These are phyloP conservation scores for Wilcoxina mikolae DNA, from an alignment of 495 filamentous ascomycete genomes.

Conservation along the genomic window DNA sequence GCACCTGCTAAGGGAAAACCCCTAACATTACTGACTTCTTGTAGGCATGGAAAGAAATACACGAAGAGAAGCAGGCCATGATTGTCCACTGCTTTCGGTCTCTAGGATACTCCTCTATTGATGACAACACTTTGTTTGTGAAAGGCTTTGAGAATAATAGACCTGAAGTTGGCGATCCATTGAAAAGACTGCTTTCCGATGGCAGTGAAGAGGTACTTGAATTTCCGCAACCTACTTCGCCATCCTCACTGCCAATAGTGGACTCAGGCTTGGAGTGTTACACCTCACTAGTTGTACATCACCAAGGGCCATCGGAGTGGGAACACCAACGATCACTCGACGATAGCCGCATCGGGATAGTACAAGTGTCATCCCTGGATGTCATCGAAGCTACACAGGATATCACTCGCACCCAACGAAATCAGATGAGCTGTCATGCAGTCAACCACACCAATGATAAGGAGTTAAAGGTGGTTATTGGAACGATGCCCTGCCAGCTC, in stretches of 20 bases:
- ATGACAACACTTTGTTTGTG: neutral
- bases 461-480: no score
- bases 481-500: no score
- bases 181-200: neutral
- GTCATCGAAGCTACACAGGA: no score
- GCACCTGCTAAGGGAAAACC: no score
- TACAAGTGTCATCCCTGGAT: no score
- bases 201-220: neutral
- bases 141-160: neutral
- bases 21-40: neutral
- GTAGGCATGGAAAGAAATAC: neutral
- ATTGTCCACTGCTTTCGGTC: neutral
- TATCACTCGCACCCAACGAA: no score
- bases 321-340: no score
- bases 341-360: no score
- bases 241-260: neutral
- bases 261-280: neutral
- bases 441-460: no score
- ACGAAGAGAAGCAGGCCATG: neutral
- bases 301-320: no score
- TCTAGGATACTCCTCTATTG: neutral
- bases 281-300: no score
- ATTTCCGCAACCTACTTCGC: neutral
- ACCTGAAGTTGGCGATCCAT: neutral
- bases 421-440: no score